phyloP scores from a whole-genome alignment of 2,329 filamentous ascomycete species.

The Fonsecaea pedrosoi region DNA sequence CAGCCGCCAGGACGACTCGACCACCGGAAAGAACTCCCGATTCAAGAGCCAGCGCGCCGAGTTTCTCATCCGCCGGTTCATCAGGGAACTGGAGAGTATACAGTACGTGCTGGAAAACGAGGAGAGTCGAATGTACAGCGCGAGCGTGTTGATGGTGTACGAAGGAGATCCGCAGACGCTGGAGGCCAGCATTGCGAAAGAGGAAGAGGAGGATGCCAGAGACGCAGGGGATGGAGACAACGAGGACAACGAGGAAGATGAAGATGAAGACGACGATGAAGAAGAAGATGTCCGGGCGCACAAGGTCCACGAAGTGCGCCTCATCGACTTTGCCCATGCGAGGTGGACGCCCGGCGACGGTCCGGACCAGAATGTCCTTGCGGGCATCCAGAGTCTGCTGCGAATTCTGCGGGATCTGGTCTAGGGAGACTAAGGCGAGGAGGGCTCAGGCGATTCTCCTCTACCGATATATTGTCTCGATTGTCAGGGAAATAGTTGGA shows the following conservation, averaged over 20 bases:
- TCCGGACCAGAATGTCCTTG: conserved; percentile 81
- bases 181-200: conserved; percentile 48
- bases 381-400: conserved; percentile 74
- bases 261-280: conserved; percentile 51
- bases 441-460: not conserved
- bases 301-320: conserved; percentile 77
- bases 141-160: conserved; percentile 70
- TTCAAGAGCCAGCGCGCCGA: conserved; percentile 51
- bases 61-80: conserved; percentile 51
- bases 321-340: conserved; percentile 98
- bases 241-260: conserved; percentile 32
- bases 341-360: conserved; percentile 80
- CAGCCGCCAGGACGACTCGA: not conserved
- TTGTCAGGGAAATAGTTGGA: not conserved
- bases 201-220: conserved; percentile 46
- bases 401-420: conserved; percentile 69
- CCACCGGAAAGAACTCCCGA: conserved; percentile 20
- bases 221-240: conserved; percentile 39
- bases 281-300: conserved; percentile 62
- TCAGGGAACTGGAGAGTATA: conserved; percentile 52
- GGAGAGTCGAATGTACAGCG: conserved; percentile 72
- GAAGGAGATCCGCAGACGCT: conserved; percentile 67
- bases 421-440: not conserved
- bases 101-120: conserved; percentile 59
- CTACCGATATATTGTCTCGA: not conserved